These are phyloP conservation scores for Picea sitchensis DNA, from an alignment of 75 land plant species.

Conservation along the genomic window DNA sequence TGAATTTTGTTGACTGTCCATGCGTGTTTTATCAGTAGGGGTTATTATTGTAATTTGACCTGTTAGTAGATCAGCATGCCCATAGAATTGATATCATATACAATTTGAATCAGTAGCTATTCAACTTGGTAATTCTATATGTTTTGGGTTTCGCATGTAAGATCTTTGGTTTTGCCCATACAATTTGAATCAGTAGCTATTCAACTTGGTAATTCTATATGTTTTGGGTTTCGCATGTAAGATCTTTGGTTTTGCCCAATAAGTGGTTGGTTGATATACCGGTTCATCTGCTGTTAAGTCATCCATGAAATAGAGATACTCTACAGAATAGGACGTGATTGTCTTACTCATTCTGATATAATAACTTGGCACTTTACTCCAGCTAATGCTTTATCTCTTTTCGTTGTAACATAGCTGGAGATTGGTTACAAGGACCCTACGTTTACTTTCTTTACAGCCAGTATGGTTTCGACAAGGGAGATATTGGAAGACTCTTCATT, in stretches of 20 bases:
- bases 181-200: too few relatives aligned
- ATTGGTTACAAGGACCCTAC: slow-evolving; percentile 98
- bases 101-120: background rate
- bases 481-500: slow-evolving; percentile 92
- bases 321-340: background rate
- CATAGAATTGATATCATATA: background rate
- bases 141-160: background rate
- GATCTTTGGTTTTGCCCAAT: background rate
- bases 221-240: background rate
- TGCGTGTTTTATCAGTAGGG: background rate
- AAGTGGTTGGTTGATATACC: background rate
- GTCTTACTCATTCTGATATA: background rate
- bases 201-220: background rate
- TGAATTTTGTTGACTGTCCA: background rate
- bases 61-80: background rate
- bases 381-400: background rate
- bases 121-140: background rate
- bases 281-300: background rate
- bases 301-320: background rate
- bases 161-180: background rate
- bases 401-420: slow-evolving; percentile 65
- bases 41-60: background rate
- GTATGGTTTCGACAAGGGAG: slow-evolving; percentile 84
- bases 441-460: slow-evolving; percentile 87
- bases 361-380: background rate